Percentiles rank a stretch among this genome's conserved stretches.
These are phyloP conservation scores for Climacium dendroides DNA, from an alignment of 225 moss, liverwort and hornwort genomes.

Conservation along the genomic window DNA sequence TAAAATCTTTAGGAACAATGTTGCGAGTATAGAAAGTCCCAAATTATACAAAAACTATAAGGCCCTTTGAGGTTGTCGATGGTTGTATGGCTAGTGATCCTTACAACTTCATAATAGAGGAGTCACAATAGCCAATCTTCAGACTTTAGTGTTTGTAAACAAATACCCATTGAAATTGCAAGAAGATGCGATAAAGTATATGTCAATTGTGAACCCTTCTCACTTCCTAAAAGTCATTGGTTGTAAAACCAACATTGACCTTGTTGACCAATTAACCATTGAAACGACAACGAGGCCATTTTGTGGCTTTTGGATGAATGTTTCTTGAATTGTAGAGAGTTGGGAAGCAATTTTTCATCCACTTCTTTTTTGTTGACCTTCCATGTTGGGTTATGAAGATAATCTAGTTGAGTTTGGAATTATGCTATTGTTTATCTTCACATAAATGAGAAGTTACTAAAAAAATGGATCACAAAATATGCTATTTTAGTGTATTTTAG, in stretches of 20 bases:
- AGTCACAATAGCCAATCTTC: neutral
- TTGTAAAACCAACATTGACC: accelerated
- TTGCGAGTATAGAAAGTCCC: neutral
- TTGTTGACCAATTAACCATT: neutral
- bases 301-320: too few relatives aligned
- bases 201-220: neutral
- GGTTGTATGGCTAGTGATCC: too few relatives aligned
- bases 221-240: accelerated
- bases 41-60: neutral
- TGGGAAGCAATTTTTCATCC: too few relatives aligned
- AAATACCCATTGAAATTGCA: neutral
- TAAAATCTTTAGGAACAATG: neutral
- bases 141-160: accelerated
- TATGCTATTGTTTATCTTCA: too few relatives aligned
- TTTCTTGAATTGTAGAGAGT: too few relatives aligned
- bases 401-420: too few relatives aligned
- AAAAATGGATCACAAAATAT: too few relatives aligned
- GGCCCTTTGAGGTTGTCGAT: accelerated
- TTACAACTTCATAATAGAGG: neutral
- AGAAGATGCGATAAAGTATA: neutral
- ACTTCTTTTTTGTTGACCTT: too few relatives aligned
- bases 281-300: too few relatives aligned
- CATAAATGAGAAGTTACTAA: too few relatives aligned
- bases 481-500: too few relatives aligned
- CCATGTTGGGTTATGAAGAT: too few relatives aligned